Conservation (phyloP, 163 green algal species). For the Volvox carteri region DNA sequence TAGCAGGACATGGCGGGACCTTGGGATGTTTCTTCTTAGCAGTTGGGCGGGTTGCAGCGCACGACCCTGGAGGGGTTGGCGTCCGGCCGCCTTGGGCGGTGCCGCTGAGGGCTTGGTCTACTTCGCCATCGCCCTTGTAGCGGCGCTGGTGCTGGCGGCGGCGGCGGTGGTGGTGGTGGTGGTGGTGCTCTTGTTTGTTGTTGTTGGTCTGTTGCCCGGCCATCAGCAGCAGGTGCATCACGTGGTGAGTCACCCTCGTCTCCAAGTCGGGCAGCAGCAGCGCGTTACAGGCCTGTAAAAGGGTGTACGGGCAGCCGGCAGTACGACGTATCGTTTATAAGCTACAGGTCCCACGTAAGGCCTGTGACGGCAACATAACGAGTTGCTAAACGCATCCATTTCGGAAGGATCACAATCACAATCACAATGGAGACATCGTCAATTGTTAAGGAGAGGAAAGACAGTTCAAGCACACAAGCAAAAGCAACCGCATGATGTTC, state of each 20-base stretch:
- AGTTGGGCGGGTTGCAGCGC: not conserved
- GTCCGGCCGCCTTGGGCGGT: not conserved
- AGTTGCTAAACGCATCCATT: not conserved
- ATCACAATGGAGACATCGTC: not conserved
- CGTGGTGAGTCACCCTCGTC: not conserved
- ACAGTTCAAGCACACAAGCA: not conserved
- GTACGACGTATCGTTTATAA: not conserved
- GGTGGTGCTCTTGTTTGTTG: not conserved
- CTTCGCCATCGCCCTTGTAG: not conserved
- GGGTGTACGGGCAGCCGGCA: no score
- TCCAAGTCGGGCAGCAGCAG: conserved; percentile 57
- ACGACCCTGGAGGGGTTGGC: not conserved
- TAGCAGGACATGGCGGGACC: not conserved
- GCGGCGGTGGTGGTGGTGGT: not conserved
- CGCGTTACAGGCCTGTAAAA: conserved; percentile 51
- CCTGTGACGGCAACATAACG: not conserved
- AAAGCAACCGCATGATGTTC: no score
- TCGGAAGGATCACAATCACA: not conserved
- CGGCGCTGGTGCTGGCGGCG: not conserved
- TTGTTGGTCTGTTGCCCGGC: not conserved
- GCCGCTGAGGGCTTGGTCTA: not conserved
- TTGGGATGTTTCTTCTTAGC: no score
- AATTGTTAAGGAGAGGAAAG: not conserved
- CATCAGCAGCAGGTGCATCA: not conserved
- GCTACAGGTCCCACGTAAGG: not conserved